A percentile compares a stretch with the other conserved stretches of the same genome.
These are phyloP conservation scores for Boletus edulis DNA, from an alignment of 768 basidiomycete species.

Conservation along the genomic window DNA sequence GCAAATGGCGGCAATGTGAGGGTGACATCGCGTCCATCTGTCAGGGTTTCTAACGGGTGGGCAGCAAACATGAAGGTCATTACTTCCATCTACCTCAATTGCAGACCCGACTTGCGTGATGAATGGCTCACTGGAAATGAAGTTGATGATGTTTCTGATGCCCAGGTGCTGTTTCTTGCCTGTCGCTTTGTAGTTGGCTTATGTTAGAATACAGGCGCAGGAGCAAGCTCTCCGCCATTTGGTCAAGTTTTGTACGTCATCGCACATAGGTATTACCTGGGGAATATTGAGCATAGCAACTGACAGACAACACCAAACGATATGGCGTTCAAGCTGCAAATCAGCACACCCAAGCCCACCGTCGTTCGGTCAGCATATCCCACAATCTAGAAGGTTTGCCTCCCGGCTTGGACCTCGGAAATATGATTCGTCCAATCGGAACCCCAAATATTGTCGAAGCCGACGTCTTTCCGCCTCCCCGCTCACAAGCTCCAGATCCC, in stretches of 20 bases:
- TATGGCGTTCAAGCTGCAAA: slow-evolving; percentile 65
- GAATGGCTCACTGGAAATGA: slow-evolving; percentile 96
- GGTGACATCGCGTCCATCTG: slow-evolving; percentile 5
- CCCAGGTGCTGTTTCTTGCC: slow-evolving; percentile 55
- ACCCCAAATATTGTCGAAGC: slow-evolving; percentile 78
- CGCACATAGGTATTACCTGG: not conserved
- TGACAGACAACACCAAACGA: slow-evolving; percentile 82
- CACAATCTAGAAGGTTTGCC: slow-evolving; percentile 76
- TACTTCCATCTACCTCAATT: slow-evolving; percentile 96
- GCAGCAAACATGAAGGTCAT: slow-evolving; percentile 99
- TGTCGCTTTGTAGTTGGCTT: slow-evolving; percentile 4
- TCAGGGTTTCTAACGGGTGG: slow-evolving; percentile 13
- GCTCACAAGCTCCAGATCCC: slow-evolving; percentile 81
- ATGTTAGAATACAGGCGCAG: slow-evolving; percentile 61
- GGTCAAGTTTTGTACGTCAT: slow-evolving; percentile 84
- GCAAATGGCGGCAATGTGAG: slow-evolving; percentile 97
- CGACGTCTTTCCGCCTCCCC: slow-evolving; percentile 94
- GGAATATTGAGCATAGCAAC: slow-evolving; percentile 8
- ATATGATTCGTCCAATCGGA: slow-evolving; percentile 70
- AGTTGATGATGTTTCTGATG: slow-evolving; percentile 88
- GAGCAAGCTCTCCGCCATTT: slow-evolving; percentile 92
- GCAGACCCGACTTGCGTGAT: slow-evolving; percentile 93
- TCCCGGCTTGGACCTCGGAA: slow-evolving; percentile 70
- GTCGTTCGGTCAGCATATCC: slow-evolving; percentile 81
- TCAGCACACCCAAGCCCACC: slow-evolving; percentile 58